Percentiles rank a stretch among this genome's conserved stretches.
These are phyloP conservation scores for Williopsis jadinii DNA, from an alignment of 1,139 yeast genomes.

Conservation along the genomic window DNA sequence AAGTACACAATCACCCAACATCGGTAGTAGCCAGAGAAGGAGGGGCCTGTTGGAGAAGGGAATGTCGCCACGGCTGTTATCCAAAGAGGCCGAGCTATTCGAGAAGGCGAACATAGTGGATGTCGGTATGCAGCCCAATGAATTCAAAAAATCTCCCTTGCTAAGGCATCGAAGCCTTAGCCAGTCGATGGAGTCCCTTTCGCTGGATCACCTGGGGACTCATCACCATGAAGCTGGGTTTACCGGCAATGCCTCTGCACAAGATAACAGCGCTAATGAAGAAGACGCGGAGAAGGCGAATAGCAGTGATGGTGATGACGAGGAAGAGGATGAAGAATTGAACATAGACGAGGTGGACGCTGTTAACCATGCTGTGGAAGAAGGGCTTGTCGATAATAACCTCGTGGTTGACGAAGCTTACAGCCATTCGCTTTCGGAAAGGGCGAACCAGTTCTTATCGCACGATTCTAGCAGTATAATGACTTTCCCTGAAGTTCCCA, in stretches of 20 bases:
- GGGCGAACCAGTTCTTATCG: conserved; percentile 27
- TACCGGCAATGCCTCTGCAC: background rate
- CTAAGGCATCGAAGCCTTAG: background rate
- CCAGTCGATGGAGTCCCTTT: conserved; percentile 2
- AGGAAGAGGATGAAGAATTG: background rate
- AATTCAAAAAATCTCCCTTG: conserved; percentile 4
- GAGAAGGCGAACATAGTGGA: conserved; percentile 27
- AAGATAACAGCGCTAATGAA: background rate
- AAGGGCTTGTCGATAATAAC: conserved; percentile 24
- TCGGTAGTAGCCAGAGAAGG: too few species aligned
- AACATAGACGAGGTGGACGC: conserved; percentile 6
- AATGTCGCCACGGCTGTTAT: conserved; percentile 5
- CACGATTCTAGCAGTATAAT: conserved; percentile 9
- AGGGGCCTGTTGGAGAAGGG: too few species aligned
- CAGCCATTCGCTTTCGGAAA: conserved; percentile 26
- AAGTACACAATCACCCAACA: too few species aligned
- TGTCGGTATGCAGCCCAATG: conserved; percentile 23
- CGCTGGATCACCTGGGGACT: background rate
- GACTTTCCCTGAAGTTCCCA: conserved; percentile 23
- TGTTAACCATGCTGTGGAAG: background rate
- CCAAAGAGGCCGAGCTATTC: conserved; percentile 23
- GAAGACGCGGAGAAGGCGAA: too few species aligned
- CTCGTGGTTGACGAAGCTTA: conserved; percentile 29
- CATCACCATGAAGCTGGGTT: background rate
- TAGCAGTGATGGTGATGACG: background rate